Conservation (phyloP, 768 basidiomycete genomes). For the Suillus paluster region DNA sequence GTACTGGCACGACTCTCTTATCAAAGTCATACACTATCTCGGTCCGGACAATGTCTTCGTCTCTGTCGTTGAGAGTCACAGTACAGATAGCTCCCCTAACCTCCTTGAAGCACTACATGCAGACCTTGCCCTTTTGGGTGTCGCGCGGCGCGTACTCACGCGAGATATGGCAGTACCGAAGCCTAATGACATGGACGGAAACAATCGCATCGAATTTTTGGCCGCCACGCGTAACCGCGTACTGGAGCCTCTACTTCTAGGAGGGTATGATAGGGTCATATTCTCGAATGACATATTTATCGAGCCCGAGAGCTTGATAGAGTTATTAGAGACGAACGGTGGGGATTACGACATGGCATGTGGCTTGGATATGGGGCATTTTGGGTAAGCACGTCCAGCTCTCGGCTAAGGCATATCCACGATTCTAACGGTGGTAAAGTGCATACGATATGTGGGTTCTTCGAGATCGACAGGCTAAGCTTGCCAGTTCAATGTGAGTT, state of each 20-base stretch:
- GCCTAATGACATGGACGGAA: slow-evolving; percentile 17
- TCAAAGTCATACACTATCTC: slow-evolving; percentile 42
- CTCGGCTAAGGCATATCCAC: background rate
- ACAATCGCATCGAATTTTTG: slow-evolving; percentile 42
- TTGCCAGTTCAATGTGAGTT: slow-evolving; percentile 17
- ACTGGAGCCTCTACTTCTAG: slow-evolving; percentile 44
- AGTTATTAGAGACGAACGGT: slow-evolving; percentile 41
- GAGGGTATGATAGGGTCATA: slow-evolving; percentile 43
- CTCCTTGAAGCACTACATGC: slow-evolving; percentile 33
- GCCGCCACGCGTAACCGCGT: slow-evolving; percentile 45
- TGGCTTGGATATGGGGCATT: slow-evolving; percentile 43
- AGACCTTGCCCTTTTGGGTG: slow-evolving; percentile 25
- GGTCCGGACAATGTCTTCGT: slow-evolving; percentile 47
- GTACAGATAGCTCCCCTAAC: slow-evolving; percentile 34
- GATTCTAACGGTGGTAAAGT: slow-evolving; percentile 15
- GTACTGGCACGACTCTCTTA: slow-evolving; percentile 42
- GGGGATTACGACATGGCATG: slow-evolving; percentile 50
- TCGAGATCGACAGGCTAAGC: slow-evolving; percentile 38
- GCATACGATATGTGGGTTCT: slow-evolving; percentile 45
- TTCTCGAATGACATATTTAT: slow-evolving; percentile 49
- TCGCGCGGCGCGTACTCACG: slow-evolving; percentile 35
- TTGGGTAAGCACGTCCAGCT: slow-evolving; percentile 26
- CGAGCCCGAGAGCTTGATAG: slow-evolving; percentile 44
- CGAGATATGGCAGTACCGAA: slow-evolving; percentile 27
- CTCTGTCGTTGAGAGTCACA: slow-evolving; percentile 46